Base-by-base conservation (phyloP, 768 basidiomycete genomes). In the Lactarius tabidus region DNA sequence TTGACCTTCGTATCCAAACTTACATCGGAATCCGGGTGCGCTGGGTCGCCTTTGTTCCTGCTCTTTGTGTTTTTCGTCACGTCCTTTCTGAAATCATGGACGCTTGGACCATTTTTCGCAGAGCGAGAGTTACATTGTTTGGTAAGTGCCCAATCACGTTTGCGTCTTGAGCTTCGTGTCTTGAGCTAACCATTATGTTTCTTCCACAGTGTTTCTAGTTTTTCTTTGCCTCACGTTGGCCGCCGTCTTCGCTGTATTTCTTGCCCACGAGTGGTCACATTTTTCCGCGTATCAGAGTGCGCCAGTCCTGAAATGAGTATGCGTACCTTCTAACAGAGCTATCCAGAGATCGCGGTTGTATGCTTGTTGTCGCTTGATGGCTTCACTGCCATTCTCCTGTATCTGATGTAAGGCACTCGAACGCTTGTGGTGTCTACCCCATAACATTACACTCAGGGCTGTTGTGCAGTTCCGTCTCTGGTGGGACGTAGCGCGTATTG, bases 71-170 rank as follows among this genome's bases (percentile, higher is more conserved):
- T 61, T 36, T 55, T 17, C 35, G 43, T 26, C 45, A 18, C 18
- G 3, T 43, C 23, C 14, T 8, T 41, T 54, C 23, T 20, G 26
- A 39, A 23, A 17, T 41, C 57, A 69, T 69, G 68, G 29, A 39
- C 54, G 51, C 45, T 43, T 69, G 68, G 68, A 53, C 20, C 23
- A 9, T 69, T 58, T 69, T 69, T 39, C 67, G 66, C 59, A 64
- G 57, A 36, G 62, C 67, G 55, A 68, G 68, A 57, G 59, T 41
- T 29, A 14, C 52, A 26, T 48, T 68, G 18, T 57, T 69, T 45
- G 26, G 68, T 69, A 31, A 18, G 68, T 64, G 10, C 35, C n/a
- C 18, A 6, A 5, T 26, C 38, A 28, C 51, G 20, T 60, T 36
- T 10, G 14, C 45, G 14, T 23, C 41, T 33, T 41, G 31, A 15